These are phyloP conservation scores for Fusarium verrucosum DNA, from an alignment of 2,329 filamentous ascomycete genomes.

Conservation along the genomic window DNA sequence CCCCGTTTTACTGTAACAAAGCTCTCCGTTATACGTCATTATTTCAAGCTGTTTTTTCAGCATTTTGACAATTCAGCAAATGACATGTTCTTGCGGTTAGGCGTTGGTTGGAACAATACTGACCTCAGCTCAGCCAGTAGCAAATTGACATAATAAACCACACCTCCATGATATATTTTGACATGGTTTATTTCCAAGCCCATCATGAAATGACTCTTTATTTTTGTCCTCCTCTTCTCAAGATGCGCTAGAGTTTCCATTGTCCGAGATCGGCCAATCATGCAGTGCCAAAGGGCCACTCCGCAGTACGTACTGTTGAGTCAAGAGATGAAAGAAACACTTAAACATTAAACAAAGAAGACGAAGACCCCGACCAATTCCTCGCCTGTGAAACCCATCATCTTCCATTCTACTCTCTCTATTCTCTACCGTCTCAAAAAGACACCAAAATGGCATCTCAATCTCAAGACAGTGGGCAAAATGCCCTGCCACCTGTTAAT, in stretches of 20 bases:
- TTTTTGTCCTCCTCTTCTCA: constrained; percentile 4
- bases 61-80: not conserved
- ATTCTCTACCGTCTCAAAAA: not conserved
- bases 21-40: constrained; percentile 21
- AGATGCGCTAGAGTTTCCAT: constrained; percentile 18
- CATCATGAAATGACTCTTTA: constrained; percentile 21
- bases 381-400: not conserved
- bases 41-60: not conserved
- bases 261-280: constrained; percentile 41
- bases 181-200: not conserved
- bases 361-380: constrained; percentile 4
- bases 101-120: not conserved
- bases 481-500: constrained; percentile 54
- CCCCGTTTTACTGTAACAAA: no score
- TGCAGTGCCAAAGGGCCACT: constrained; percentile 9
- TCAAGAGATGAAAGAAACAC: constrained; percentile 38
- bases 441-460: constrained; percentile 46
- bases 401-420: not conserved
- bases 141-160: not conserved
- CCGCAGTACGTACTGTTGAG: constrained; percentile 41
- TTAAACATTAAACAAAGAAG: constrained; percentile 26
- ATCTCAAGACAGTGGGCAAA: constrained; percentile 40
- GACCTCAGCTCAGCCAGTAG: not conserved
- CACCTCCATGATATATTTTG: not conserved
- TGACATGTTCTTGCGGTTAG: not conserved